Base-by-base conservation (phyloP, 192 early-diverging fungal species). In the Irineochytrium annulatum region DNA sequence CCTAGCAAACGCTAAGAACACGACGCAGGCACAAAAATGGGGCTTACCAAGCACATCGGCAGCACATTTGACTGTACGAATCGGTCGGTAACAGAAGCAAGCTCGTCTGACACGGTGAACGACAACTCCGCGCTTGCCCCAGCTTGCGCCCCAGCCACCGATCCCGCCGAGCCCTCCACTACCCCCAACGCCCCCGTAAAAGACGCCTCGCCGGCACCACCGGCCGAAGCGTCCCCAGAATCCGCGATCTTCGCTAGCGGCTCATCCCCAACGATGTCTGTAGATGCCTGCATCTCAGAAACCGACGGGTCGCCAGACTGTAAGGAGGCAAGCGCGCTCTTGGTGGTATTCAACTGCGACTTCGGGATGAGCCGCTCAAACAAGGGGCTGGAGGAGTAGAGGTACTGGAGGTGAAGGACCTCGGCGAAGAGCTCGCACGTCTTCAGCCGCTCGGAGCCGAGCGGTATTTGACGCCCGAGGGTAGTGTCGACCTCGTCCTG, bases 401-500 rank as follows among this genome's bases (percentile, higher is more conserved):
- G 68, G 54, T 82, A 84, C 44, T 83, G 81, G 37, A 84, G 89
- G 65, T 97, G 97, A 45, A 99, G 70, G n/a, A 99, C 73, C 75
- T 99, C 97, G 3, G 97, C 97, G 81, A 97, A 94, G 57, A 99
- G 83, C 74, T 99, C 97, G 71, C 97, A 97, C 34, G 91, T 90
- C 55, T 90, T 90, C 34, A 99, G 76, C 13, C 97, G 82, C 74
- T 96, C 94, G 66, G 92, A 90, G 19, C 97, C 97, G 44, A 99
- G 35, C 82, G 92, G 74, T 37, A 74, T 82, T 59, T 87, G 80
- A 61, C 82, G 77, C n/a, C 92, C 91, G 41, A 88, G 75, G 0
- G 91, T 88, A 0, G 90, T 92, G 11, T 87, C 79, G 26, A 90
- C 85, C 1, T 81, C 77, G 11, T 76, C 46, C 67, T 64, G 44